Conservation (phyloP, 2,329 filamentous ascomycete genomes). For the Coniochaeta sp. region DNA sequence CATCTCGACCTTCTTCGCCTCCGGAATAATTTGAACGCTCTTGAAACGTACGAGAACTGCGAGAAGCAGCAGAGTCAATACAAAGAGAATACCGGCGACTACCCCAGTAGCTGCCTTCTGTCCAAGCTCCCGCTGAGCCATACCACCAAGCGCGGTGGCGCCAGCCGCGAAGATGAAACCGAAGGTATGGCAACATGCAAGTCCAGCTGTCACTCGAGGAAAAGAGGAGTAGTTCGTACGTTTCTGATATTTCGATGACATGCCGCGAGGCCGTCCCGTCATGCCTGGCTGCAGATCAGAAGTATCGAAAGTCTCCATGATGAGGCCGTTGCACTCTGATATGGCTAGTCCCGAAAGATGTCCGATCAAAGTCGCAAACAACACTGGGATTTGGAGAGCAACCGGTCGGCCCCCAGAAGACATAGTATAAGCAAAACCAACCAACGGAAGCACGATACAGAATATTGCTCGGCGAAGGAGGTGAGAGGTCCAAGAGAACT, state of each 20-base stretch:
- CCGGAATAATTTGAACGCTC: conserved; percentile 61
- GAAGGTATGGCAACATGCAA: conserved; percentile 62
- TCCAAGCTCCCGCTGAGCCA: conserved; percentile 56
- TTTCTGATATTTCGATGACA: conserved; percentile 29
- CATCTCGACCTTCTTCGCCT: conserved; percentile 48
- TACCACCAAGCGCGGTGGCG: conserved; percentile 62
- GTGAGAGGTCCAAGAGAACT: conserved; percentile 64
- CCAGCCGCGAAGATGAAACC: conserved; percentile 64
- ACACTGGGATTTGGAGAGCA: conserved; percentile 54
- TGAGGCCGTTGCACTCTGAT: conserved; percentile 66
- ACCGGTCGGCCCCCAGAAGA: conserved; percentile 56
- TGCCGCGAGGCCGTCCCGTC: conserved; percentile 46
- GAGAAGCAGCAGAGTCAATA: conserved; percentile 57
- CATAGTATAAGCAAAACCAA: conserved; percentile 60
- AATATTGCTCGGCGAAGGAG: conserved; percentile 62
- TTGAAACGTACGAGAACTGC: conserved; percentile 57
- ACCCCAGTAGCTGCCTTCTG: conserved; percentile 62
- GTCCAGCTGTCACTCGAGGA: conserved; percentile 64
- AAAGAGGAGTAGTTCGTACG: conserved; percentile 69
- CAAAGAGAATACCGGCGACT: conserved; percentile 58
- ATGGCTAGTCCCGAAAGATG: conserved; percentile 68
- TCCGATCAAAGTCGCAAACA: conserved; percentile 59
- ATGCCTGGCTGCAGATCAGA: conserved; percentile 69
- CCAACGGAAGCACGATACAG: conserved; percentile 58
- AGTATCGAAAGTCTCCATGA: conserved; percentile 80